Conservation (phyloP, 78 protist genomes). For the Acrasis kona region DNA sequence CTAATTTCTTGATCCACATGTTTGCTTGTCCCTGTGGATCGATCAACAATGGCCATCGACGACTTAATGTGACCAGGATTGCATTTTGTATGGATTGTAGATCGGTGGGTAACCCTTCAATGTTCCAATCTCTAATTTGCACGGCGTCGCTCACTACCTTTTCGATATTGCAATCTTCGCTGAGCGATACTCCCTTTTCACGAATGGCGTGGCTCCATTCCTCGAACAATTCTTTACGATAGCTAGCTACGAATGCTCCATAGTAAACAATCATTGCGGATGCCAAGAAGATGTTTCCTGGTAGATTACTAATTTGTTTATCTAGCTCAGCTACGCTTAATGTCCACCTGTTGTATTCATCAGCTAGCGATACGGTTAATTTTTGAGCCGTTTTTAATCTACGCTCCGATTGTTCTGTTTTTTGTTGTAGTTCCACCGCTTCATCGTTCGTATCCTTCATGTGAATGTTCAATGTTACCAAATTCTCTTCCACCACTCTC, state of each 20-base stretch:
- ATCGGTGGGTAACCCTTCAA: constrained; percentile 62
- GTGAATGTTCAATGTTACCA: neutral
- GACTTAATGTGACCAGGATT: constrained; percentile 33
- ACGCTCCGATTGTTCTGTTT: neutral
- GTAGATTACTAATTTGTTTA: neutral
- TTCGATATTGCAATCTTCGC: constrained; percentile 8
- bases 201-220: constrained; percentile 29
- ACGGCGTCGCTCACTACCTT: constrained; percentile 44
- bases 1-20: constrained; percentile 53
- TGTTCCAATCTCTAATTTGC: constrained; percentile 54
- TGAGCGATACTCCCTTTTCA: neutral
- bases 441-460: neutral
- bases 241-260: constrained; percentile 67
- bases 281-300: constrained; percentile 51
- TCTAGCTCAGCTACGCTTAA: neutral
- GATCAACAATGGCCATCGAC: constrained; percentile 74
- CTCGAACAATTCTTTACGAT: constrained; percentile 11
- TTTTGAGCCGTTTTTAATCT: constrained; percentile 45
- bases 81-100: constrained; percentile 50
- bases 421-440: constrained; percentile 15
- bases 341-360: constrained; percentile 60
- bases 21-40: constrained; percentile 81
- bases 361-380: constrained; percentile 37
- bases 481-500: neutral
- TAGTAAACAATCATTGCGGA: constrained; percentile 61